Percentiles rank a stretch among this genome's conserved stretches.
Evolutionary conservation across 495 filamentous ascomycete genomes (phyloP).

Genomic region (Hypoxylon intermedium): DNA sequence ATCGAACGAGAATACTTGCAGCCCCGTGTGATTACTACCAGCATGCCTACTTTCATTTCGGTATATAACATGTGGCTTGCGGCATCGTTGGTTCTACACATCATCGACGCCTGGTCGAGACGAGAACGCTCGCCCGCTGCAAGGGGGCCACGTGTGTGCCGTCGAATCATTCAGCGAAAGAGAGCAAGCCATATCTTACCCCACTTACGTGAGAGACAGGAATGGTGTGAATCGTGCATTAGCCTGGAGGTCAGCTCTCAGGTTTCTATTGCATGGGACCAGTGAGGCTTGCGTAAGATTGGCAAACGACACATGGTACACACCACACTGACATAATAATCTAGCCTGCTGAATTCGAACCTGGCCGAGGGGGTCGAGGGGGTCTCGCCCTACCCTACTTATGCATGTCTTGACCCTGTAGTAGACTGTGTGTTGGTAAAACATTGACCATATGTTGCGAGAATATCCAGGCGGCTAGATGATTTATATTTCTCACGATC

Average conservation of each 20-base stretch:
- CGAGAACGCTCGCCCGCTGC: constrained; percentile 4
- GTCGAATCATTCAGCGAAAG: constrained; percentile 1
- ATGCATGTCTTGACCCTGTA: neutral
- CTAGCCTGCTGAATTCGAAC: constrained; percentile 1
- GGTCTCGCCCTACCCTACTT: neutral
- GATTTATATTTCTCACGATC: neutral
- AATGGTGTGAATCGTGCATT: neutral
- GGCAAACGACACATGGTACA: neutral
- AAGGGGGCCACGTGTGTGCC: constrained; percentile 34
- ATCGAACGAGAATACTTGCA: neutral
- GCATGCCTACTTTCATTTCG: too few species aligned
- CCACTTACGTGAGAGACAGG: constrained; percentile 10
- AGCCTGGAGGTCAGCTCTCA: constrained; percentile 18
- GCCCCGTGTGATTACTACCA: neutral
- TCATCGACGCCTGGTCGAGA: constrained; percentile 3
- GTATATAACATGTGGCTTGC: constrained; percentile 1
- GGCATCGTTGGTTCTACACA: neutral
- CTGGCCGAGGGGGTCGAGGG: too few species aligned
- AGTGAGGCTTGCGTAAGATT: constrained; percentile 12
- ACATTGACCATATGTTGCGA: neutral
- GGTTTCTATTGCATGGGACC: constrained; percentile 10
- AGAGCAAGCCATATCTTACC: constrained; percentile 19
- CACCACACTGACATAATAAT: constrained; percentile 6
- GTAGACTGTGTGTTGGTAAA: constrained; percentile 1
- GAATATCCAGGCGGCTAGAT: neutral